phyloP scores from a whole-genome alignment of 2,329 filamentous ascomycete genomes.

The Ceratocystis diversiconidia region DNA sequence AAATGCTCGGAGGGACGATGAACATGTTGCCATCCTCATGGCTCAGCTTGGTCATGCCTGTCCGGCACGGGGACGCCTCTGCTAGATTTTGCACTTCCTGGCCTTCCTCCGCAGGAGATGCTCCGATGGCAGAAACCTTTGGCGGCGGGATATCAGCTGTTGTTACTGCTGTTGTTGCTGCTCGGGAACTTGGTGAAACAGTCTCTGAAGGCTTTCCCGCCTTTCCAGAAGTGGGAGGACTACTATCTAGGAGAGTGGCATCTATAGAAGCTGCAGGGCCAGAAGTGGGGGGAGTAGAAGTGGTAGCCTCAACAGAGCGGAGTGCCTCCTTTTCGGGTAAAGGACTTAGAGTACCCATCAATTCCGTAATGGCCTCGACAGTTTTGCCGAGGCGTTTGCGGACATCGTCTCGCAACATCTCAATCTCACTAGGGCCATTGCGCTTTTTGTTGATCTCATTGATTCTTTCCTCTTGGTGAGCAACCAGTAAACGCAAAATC shows the following conservation, averaged over 20 bases:
- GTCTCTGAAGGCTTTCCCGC: neutral
- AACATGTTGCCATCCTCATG: constrained; percentile 6
- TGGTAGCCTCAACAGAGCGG: neutral
- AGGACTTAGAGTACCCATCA: constrained; percentile 2
- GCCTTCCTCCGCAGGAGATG: neutral
- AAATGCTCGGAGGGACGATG: constrained; percentile 5
- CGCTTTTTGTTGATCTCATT: neutral
- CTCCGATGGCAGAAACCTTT: neutral
- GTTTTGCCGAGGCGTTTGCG: constrained; percentile 3
- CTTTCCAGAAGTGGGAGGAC: neutral
- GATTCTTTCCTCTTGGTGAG: constrained; percentile 13
- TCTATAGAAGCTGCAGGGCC: neutral
- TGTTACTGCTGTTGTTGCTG: neutral
- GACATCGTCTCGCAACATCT: constrained; percentile 10
- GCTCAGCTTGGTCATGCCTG: constrained; percentile 10
- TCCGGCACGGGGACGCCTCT: constrained; percentile 8
- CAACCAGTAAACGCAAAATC: constrained; percentile 13
- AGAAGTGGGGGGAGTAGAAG: neutral
- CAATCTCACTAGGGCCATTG: constrained; percentile 4
- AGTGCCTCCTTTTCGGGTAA: neutral
- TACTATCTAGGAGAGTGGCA: neutral
- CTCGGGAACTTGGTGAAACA: neutral
- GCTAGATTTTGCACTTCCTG: neutral
- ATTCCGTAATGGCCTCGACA: constrained; percentile 7
- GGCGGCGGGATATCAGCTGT: neutral